Evolutionary conservation across 2,329 filamentous ascomycete species (phyloP), one percentile per base, ranked within the genome.

Genomic region (Aspergillus luchuensis): DNA sequence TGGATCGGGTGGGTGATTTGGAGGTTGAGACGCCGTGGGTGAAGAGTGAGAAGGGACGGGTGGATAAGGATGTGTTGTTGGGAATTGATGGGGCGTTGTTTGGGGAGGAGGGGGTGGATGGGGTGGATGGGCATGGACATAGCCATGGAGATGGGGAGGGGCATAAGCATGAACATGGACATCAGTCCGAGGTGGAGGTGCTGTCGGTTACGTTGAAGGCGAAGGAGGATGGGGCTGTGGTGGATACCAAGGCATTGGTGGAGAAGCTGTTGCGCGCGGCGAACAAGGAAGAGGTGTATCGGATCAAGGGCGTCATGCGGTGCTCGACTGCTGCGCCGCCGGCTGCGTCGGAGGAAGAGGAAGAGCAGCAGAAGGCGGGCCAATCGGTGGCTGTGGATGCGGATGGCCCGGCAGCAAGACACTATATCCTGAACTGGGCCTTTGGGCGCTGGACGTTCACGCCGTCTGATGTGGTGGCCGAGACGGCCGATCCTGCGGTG

Each of bases 351-450:
- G 79, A 82, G 15, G 72, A 78, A 53, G 67, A 75, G 6, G 66
- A 72, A 13, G 66, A 71, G 8, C 63, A 66, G 43, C 67, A 57
- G 10, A 57, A 57, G 10, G 59, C 56, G 13, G 57, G 41, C 21
- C 33, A 50, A 36, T 33, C 50, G 4, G 54, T 51, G 7, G 87
- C 19, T 23, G 19, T 21, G 41, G 19, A 45, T 45, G 41, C 8
- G 1, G 56, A 64, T 23, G 58, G 59, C 1, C 13, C 55, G 1
- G 77, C 75, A 2, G 71, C 75, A 19, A 75, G 77, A 15, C 83
- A 91, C 58, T 97, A 95, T 73, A 97, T 99, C 48, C 84, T 99
- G 61, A 99, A 99, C 75, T 99, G 95, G 95, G 95, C 95, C 0
- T 99, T 99, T 78, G 92, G 92, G 0, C 85, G 95, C 30, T 99